Base-by-base conservation (phyloP, 1,284 basidiomycete species). In the Rhodofomes roseus region DNA sequence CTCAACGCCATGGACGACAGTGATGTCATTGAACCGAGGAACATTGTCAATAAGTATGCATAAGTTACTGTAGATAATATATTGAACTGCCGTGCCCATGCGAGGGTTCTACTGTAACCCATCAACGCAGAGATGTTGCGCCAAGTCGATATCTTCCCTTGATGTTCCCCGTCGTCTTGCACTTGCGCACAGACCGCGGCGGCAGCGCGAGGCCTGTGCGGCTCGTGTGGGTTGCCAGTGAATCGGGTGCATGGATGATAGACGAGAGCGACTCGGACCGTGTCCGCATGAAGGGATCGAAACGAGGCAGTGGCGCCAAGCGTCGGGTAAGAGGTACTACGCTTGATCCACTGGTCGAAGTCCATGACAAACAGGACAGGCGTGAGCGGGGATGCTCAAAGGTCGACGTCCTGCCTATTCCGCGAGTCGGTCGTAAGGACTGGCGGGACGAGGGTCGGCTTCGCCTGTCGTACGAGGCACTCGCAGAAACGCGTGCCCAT, bases 211-310 rank as follows among this genome's bases (percentile, higher is more conserved):
- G 12, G 8, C n/a, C 25, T 1, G 31, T 34, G 16, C 18, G 46
- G 25, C 22, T 12, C 7, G 46, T 27, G 16, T 4, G 25, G 1
- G 14, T 55, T 31, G 27, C 18, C 43, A 48, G 11, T 16, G 23
- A 4, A n/a, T 29, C 20, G 25, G 55, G 51, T 9, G 18, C 25
- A 50, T 65, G 63, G 6, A 68, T 55, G 22, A 73, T 52, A 27
- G 73, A 69, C 2, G 74, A 71, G 51, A 71, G 60, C 3, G 74
- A 74, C 54, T 75, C 73, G 0, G 74, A 69, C 16, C 73, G 66
- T 43, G 65, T 58, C 25, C 73, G 60, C 39, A 63, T 58, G 62
- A 68, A 74, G 0, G 74, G 74, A 60, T 74, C 66, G 65, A 70
- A 76, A 5, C 68, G 70, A n/a, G 70, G 59, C 5, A 75, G 62